Evolutionary conservation across 441 rosid genomes (phyloP).

Genomic region (Gossypium lobatum): DNA sequence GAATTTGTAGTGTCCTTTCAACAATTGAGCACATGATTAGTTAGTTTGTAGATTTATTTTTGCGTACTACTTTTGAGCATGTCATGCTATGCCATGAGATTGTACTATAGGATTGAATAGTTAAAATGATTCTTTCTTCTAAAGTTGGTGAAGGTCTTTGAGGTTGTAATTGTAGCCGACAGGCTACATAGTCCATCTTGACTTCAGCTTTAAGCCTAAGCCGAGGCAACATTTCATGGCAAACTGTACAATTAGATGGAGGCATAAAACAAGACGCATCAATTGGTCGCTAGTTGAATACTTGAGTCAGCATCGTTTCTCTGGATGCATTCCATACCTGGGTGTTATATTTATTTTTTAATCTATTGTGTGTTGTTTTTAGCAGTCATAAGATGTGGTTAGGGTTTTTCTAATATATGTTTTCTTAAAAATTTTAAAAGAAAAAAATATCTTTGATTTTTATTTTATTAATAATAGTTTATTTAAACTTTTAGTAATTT

Average conservation of each 20-base stretch:
- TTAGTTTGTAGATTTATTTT: not conserved
- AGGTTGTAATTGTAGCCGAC: not conserved
- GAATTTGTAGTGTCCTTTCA: not conserved
- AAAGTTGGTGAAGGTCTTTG: not conserved
- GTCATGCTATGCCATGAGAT: constrained; percentile 4
- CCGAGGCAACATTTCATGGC: not conserved
- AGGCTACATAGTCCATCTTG: not conserved
- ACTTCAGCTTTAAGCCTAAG: not conserved
- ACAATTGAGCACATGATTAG: not conserved
- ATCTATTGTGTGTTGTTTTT: no score
- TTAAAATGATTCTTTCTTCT: constrained; percentile 4
- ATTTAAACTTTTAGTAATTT: not conserved
- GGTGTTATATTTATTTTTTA: not conserved
- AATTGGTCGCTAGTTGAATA: not conserved
- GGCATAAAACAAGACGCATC: not conserved
- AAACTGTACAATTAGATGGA: not conserved
- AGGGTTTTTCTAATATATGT: not conserved
- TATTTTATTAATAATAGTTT: no score
- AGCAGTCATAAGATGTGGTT: not conserved
- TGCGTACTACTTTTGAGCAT: not conserved
- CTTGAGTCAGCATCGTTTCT: not conserved
- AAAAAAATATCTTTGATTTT: not conserved
- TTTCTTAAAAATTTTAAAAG: not conserved
- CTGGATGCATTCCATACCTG: not conserved
- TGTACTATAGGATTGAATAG: not conserved